These are phyloP conservation scores for Candida golubevii DNA, from an alignment of 805 yeast genomes.

Conservation along the genomic window DNA sequence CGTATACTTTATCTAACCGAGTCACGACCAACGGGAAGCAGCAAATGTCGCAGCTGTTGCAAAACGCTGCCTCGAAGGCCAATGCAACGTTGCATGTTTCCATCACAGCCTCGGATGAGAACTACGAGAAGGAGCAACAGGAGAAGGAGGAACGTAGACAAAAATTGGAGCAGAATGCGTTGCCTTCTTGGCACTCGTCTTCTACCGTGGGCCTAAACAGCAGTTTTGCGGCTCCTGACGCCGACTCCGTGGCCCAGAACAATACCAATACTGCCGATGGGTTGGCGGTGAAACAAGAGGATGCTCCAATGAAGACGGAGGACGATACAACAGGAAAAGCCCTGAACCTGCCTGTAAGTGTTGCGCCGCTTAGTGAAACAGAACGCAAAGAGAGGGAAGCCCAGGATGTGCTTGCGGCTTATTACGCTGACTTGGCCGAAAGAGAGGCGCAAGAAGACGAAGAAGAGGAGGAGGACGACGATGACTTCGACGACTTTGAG, in stretches of 20 bases:
- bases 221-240: slow-evolving; percentile 31
- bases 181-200: slow-evolving; percentile 94
- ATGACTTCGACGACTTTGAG: slow-evolving; percentile 36
- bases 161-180: slow-evolving; percentile 81
- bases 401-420: slow-evolving; percentile 61
- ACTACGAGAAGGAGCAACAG: slow-evolving; percentile 58
- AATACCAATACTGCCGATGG: slow-evolving; percentile 4
- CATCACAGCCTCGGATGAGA: slow-evolving; percentile 84
- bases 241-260: background rate
- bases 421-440: slow-evolving; percentile 72
- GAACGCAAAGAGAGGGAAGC: slow-evolving; percentile 43
- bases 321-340: too few species aligned
- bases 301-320: background rate
- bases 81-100: slow-evolving; percentile 88
- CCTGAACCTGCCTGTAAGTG: too few species aligned
- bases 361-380: slow-evolving; percentile 8
- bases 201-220: slow-evolving; percentile 79
- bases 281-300: background rate
- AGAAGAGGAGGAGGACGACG: slow-evolving; percentile 48
- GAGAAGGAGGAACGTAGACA: slow-evolving; percentile 65
- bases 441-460: slow-evolving; percentile 56
- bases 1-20: slow-evolving; percentile 59
- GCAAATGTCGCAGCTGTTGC: slow-evolving; percentile 29
- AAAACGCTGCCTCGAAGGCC: slow-evolving; percentile 54
- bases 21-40: slow-evolving; percentile 27